phyloP scores from a whole-genome alignment of 225 moss, liverwort and hornwort genomes.

The Pseudisothecium myosuroides region DNA sequence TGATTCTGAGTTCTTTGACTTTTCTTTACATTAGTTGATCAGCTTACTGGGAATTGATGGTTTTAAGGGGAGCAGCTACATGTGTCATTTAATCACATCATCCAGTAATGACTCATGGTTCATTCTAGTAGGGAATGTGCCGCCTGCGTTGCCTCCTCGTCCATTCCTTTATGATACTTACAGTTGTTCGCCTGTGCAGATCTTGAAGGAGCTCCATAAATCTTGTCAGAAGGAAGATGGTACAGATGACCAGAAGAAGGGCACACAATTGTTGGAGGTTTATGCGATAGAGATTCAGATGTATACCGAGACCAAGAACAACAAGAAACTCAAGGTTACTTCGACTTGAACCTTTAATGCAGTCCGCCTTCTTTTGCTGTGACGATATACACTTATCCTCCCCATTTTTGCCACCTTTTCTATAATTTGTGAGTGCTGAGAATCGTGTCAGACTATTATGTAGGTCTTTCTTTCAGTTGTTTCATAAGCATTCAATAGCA shows the following conservation, averaged over 20 bases:
- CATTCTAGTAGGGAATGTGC: background rate
- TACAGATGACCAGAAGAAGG: conserved; percentile 97
- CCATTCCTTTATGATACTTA: background rate
- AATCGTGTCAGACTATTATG: background rate
- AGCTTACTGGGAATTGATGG: background rate
- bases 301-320: conserved; percentile 99
- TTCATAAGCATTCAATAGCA: background rate
- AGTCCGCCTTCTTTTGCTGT: background rate
- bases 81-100: background rate
- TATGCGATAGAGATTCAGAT: conserved; percentile 99
- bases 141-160: background rate
- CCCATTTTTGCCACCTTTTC: background rate
- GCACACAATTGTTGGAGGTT: conserved; percentile 95
- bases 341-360: background rate
- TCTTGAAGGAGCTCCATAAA: conserved; percentile 98
- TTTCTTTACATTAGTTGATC: background rate
- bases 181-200: conserved; percentile 33
- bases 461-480: background rate
- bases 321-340: conserved; percentile 94
- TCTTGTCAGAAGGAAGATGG: conserved; percentile 99
- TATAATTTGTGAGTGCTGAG: background rate
- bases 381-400: background rate
- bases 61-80: background rate
- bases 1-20: background rate
- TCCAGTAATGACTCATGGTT: background rate